Conservation (phyloP, 768 basidiomycete species). For the Kwoniella dendrophila region DNA sequence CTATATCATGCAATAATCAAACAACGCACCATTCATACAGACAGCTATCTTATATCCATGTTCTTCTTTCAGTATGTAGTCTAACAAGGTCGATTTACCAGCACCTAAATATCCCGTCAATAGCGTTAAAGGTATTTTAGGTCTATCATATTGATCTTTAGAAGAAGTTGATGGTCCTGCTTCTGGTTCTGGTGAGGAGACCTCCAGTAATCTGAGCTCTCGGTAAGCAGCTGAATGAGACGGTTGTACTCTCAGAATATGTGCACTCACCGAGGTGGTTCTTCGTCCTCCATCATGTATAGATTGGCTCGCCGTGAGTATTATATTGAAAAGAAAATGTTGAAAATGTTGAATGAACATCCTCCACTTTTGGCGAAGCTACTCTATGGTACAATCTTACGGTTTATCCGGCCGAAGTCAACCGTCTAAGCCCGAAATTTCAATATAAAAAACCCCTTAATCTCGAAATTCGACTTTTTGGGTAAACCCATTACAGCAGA, state of each 20-base stretch:
- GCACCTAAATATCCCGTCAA: slow-evolving; percentile 89
- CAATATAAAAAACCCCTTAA: neutral
- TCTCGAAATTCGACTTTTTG: neutral
- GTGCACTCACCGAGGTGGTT: slow-evolving; percentile 14
- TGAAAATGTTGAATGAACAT: slow-evolving; percentile 1
- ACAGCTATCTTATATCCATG: slow-evolving; percentile 97
- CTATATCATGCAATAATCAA: slow-evolving; percentile 10
- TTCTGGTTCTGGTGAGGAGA: slow-evolving; percentile 11
- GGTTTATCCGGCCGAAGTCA: slow-evolving; percentile 19
- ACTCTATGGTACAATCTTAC: no score
- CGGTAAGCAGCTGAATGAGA: neutral
- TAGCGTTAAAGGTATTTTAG: slow-evolving; percentile 79
- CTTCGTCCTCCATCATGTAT: slow-evolving; percentile 12
- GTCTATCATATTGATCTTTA: slow-evolving; percentile 16
- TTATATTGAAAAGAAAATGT: neutral
- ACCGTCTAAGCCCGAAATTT: neutral
- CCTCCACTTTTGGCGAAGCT: slow-evolving; percentile 12
- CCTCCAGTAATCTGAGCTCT: slow-evolving; percentile 9
- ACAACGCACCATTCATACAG: slow-evolving; percentile 79
- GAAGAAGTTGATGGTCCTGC: slow-evolving; percentile 21
- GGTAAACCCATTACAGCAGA: neutral
- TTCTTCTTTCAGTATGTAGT: slow-evolving; percentile 86
- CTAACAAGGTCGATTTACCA: slow-evolving; percentile 89
- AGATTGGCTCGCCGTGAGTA: neutral
- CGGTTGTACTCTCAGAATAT: neutral